Evolutionary conservation across 768 basidiomycete genomes (phyloP), one percentile per base, ranked within the genome.

Genomic region (Mycena olivaceomarginata): DNA sequence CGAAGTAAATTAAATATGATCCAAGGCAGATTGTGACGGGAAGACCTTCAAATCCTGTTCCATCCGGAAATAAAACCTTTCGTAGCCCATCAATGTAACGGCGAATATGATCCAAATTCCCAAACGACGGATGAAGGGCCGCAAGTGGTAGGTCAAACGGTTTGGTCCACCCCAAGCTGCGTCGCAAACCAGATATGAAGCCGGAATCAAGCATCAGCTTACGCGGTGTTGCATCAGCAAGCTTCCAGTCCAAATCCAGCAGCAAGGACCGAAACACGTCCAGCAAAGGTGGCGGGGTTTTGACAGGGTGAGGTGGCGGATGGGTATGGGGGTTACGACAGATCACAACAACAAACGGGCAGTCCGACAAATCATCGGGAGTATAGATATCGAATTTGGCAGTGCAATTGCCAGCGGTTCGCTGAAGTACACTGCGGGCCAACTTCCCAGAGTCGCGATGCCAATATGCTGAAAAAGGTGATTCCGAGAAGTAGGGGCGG

Each of bases 31-130:
- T 57, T 3, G 4, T 4, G 18, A 41, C n/a, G 11, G 5, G 8
- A 31, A 64, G 68, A 82, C 83, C 83, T 69, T 82, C 73, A 48
- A 80, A 81, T 1, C 82, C 83, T 10, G 82, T 84, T 4, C 80
- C 82, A 13, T 71, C 18, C 0, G 83, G 83, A 70, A 71, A 84
- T 5, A 51, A 51, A 51, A 51, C 48, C 13, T 51, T 11, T 13
- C 71, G 79, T 18, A 82, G 68, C 13, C 70, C 65, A 56, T 84
- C 70, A 22, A 84, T 84, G 9, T 81, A 57, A 9, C 76, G 63
- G 1, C 75, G 70, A 2, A 81, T 76, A 73, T 83, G 83, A 43
- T 84, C 83, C 0, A 78, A 40, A 64, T 83, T 82, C 5, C 70
- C 70, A 16, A 63, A 22, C 4, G 70, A 70, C 3, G 57, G 60